These are phyloP conservation scores for Vanilla planifolia DNA, from an alignment of 106 monocot species.

Conservation along the genomic window DNA sequence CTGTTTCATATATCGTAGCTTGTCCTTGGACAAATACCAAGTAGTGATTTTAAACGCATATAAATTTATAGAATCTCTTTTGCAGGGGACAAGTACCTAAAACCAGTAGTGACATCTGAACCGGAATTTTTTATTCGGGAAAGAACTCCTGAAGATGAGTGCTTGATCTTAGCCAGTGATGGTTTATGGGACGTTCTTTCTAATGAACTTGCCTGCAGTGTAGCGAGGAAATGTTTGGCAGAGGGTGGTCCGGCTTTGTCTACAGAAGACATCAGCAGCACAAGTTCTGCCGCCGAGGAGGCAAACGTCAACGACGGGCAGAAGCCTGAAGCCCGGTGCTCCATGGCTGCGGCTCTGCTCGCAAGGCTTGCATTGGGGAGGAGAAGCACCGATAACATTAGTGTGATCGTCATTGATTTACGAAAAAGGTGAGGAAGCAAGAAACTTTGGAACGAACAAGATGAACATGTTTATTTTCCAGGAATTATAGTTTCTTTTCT, in stretches of 20 bases:
- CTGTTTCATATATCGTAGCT: no score
- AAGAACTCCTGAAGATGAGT: conserved; percentile 48
- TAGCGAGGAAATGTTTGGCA: conserved; percentile 46
- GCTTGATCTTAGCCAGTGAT: conserved; percentile 69
- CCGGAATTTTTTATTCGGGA: conserved; percentile 49
- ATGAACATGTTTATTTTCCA: no score
- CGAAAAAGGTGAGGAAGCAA: no score
- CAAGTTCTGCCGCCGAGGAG: background rate
- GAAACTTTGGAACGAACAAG: no score
- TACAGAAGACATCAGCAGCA: background rate
- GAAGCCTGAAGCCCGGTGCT: conserved; percentile 26
- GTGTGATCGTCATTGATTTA: conserved; percentile 59
- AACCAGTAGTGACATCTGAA: conserved; percentile 67
- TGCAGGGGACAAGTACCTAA: conserved; percentile 67
- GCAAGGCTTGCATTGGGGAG: conserved; percentile 59
- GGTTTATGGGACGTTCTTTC: conserved; percentile 73
- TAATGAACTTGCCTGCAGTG: conserved; percentile 61
- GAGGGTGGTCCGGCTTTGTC: conserved; percentile 17
- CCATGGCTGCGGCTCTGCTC: conserved; percentile 39
- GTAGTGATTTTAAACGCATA: no score
- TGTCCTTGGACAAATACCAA: no score
- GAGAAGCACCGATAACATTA: conserved; percentile 54
- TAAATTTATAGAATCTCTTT: background rate
- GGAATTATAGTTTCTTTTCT: no score
- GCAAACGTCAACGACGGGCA: background rate